Base-by-base conservation (phyloP, 345 rosid genomes). In the Citrus inodora region DNA sequence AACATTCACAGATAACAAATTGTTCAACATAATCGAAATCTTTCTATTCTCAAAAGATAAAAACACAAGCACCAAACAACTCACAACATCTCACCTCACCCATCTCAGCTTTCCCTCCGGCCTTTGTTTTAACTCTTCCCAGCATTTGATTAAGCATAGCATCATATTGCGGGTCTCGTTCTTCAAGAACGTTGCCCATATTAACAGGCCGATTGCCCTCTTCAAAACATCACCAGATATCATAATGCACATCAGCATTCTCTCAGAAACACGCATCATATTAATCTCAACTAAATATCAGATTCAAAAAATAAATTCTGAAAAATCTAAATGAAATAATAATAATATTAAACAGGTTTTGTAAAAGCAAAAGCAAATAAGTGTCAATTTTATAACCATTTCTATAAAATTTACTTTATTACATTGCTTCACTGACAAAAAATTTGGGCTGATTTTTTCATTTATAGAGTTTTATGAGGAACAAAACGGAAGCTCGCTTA, bases 121-220 rank as follows among this genome's bases (percentile, higher is more conserved):
- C 89, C 83, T 88, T 96, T 33, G 98, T 64, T 78, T 32, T 84
- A 48, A 96, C 87, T 83, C 98, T 89, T 69, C 99, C 99, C 59
- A 87, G 92, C 98, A 96, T 92, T 85, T 92, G 95, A 71, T 72
- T 86, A 75, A 96, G 90, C 99, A 96, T 92, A 25, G 87, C 89
- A 83, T 96, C 94, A 62, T 79, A 96, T 71, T 90, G 78, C 1
- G 92, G 88, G 86, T 96, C 93, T 61, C 86, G 79, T 70, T 91
- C 92, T 81, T 93, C 97, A 62, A 94, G 91, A 6, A 78, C 85
- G 40, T 79, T 89, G 25, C 87, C 93, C 5, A 80, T 67, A 82
- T 83, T 89, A 60, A 80, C 67, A 82, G 73, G 83, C 37, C 82
- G 25, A 38, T 40, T 61, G 55, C 24, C 86, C 80, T 86, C 98